Evolutionary conservation across 2,329 filamentous ascomycete genomes (phyloP).

Genomic region (Huntiella savannae): DNA sequence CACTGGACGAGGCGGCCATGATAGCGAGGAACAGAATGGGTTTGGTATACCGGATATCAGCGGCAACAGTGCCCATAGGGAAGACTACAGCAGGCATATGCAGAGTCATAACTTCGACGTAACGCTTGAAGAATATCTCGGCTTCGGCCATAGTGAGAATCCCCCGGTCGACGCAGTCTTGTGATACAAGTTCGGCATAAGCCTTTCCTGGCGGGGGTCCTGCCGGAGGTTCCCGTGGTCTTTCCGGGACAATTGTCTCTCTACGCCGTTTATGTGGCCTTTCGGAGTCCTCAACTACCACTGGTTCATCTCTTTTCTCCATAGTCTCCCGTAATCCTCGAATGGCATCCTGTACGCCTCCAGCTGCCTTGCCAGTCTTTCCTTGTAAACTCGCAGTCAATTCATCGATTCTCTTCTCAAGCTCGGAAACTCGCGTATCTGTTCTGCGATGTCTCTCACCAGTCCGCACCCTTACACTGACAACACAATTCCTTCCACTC

Average conservation of each 20-base stretch:
- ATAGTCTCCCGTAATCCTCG: slow-evolving; percentile 10
- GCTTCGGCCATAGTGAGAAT: slow-evolving; percentile 37
- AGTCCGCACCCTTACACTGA: slow-evolving; percentile 46
- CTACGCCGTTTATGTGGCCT: slow-evolving; percentile 6
- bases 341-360: neutral
- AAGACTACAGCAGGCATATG: slow-evolving; percentile 47
- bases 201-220: slow-evolving; percentile 9
- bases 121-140: slow-evolving; percentile 34
- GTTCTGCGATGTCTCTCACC: slow-evolving; percentile 76
- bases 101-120: slow-evolving; percentile 37
- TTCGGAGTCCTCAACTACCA: slow-evolving; percentile 1
- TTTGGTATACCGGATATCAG: slow-evolving; percentile 36
- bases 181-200: slow-evolving; percentile 4
- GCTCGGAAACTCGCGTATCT: slow-evolving; percentile 70
- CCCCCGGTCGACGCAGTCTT: slow-evolving; percentile 39
- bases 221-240: slow-evolving; percentile 9
- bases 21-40: slow-evolving; percentile 54
- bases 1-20: slow-evolving; percentile 44
- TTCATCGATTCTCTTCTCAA: slow-evolving; percentile 85
- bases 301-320: neutral
- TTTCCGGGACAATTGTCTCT: neutral
- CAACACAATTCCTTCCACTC: slow-evolving; percentile 56
- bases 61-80: slow-evolving; percentile 30
- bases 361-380: neutral
- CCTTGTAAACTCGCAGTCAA: slow-evolving; percentile 63